Percentiles rank a stretch among this genome's conserved stretches.
Evolutionary conservation across 371 early-diverging fungal species (phyloP).

Genomic region (Mortierella sp.): DNA sequence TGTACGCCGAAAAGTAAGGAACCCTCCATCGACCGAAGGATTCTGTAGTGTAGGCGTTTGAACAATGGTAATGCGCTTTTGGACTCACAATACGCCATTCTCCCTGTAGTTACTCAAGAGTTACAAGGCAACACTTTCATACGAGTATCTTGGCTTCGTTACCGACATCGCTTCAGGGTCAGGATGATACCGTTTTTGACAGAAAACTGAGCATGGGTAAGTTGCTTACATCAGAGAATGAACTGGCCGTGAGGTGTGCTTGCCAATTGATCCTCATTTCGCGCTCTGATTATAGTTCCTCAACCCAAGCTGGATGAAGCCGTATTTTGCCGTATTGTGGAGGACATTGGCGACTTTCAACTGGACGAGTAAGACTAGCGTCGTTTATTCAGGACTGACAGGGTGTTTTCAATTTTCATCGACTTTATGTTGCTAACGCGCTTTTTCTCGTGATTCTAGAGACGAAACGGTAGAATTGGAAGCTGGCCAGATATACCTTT

Average conservation of each 20-base stretch:
- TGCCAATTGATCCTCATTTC: too few species aligned
- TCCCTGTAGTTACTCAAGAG: conserved; percentile 24
- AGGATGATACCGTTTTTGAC: conserved; percentile 59
- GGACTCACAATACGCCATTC: neutral
- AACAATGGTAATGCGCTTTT: neutral
- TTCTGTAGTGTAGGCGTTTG: too few species aligned
- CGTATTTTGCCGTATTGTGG: conserved; percentile 73
- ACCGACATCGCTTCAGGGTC: conserved; percentile 65
- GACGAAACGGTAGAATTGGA: conserved; percentile 55
- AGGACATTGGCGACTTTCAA: conserved; percentile 69
- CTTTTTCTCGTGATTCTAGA: conserved; percentile 31
- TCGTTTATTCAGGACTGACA: neutral
- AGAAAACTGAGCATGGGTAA: conserved; percentile 48
- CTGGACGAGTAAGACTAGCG: conserved; percentile 47
- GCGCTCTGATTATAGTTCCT: conserved; percentile 59
- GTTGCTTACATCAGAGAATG: too few species aligned
- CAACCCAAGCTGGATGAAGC: conserved; percentile 76
- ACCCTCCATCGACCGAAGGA: too few species aligned
- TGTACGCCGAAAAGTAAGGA: conserved; percentile 62
- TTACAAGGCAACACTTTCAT: conserved; percentile 55
- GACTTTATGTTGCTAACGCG: too few species aligned
- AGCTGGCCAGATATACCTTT: conserved; percentile 61
- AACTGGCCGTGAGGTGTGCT: too few species aligned
- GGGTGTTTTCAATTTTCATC: too few species aligned
- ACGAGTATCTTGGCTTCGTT: conserved; percentile 65